Base-by-base conservation (phyloP, 1,284 basidiomycete species). In the Apiotrichum montevideense region DNA sequence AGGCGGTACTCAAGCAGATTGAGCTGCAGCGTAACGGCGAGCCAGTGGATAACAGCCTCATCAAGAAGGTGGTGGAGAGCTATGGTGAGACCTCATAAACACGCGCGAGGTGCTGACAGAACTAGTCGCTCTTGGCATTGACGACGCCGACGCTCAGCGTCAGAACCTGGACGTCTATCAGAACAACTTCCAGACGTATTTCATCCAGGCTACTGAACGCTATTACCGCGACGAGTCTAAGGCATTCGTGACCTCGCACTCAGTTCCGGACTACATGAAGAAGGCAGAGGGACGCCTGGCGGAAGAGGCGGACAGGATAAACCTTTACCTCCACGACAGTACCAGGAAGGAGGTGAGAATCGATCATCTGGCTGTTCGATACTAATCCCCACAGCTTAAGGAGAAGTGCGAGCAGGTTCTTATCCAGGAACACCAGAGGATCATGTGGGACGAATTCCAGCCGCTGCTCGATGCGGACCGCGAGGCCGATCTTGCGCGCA, bases 381-480 rank as follows among this genome's bases (percentile, higher is more conserved):
- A 21, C 21, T 21, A 21, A 21, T 21, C 21, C 21, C 13, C 15
- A 7, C 63, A 81, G 70, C 84, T 98, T 56, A 86, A 98, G 70
- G 83, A 81, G 69, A 90, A 87, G 76, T 97, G 94, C 80, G 95
- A 98, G 76, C 84, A 87, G 60, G 90, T 92, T 46, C 85, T 99
- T 56, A 91, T 99, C 66, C 83, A 88, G 54, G 88, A 88, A 65
- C 95, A 98, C 70, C 80, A 86, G 50, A 84, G 87, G 65, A 79
- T 87, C 51, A 88, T 99, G 84, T 91, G 89, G 86, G 90, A 96
- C 61, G 93, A 87, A 77, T 98, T 98, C 83, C 90, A 96, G 77
- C 81, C 81, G 40, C 78, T 98, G 51, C 85, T 98, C 63, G 93
- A 97, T 71, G 90, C 84, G 72, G 94, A 98, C 72, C 87, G 94